Percentiles rank a stretch among this genome's conserved stretches.
phyloP scores from a whole-genome alignment of 164 flowering plant species.

The Saururus chinensis region DNA sequence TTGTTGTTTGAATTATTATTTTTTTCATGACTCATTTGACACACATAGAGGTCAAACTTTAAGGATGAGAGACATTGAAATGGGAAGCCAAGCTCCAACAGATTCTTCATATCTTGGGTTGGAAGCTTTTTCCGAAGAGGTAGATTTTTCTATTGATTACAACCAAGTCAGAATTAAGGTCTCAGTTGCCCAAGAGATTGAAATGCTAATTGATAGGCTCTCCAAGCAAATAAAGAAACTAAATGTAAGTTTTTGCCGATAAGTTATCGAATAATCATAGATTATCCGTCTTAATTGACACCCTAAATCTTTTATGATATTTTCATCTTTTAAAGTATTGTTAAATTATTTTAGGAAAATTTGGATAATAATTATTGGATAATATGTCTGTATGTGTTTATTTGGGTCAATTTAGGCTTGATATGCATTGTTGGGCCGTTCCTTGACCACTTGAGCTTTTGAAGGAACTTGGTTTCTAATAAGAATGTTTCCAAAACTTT shows the following conservation, averaged over 20 bases:
- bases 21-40: neutral
- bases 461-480: too few species aligned
- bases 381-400: too few species aligned
- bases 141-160: neutral
- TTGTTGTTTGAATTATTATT: neutral
- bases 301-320: too few species aligned
- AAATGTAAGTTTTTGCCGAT: constrained; percentile 12
- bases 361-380: too few species aligned
- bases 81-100: constrained; percentile 1
- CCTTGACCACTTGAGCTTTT: too few species aligned
- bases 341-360: too few species aligned
- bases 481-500: too few species aligned
- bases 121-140: neutral
- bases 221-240: constrained; percentile 28
- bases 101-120: neutral
- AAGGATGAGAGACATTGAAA: constrained; percentile 1
- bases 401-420: too few species aligned
- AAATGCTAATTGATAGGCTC: constrained; percentile 52
- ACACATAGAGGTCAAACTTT: constrained; percentile 1
- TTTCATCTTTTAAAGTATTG: too few species aligned
- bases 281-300: too few species aligned
- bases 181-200: constrained; percentile 60
- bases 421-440: too few species aligned
- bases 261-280: neutral
- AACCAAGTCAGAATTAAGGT: neutral